phyloP scores from a whole-genome alignment of 257 asterid species.

The Capsicum baccatum region DNA sequence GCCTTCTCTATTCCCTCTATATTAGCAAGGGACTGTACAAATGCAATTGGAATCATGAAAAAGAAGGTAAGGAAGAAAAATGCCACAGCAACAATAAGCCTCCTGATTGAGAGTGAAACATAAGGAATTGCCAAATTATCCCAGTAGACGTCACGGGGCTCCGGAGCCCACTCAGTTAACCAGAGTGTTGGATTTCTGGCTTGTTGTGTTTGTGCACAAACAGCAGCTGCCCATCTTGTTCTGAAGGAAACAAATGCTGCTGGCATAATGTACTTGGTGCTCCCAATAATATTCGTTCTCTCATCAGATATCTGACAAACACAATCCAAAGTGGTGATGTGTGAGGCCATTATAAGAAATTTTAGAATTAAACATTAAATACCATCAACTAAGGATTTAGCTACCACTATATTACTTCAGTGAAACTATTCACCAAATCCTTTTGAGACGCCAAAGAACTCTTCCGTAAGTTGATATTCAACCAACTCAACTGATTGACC shows the following conservation, averaged over 20 bases:
- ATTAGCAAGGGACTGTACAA: conserved; percentile 90
- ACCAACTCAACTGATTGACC: conserved; percentile 19
- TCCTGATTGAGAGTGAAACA: conserved; percentile 77
- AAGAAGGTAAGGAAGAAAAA: conserved; percentile 94
- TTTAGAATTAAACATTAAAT: not conserved
- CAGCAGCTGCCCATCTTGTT: conserved; percentile 96
- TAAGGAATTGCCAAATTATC: conserved; percentile 84
- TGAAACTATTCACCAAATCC: conserved; percentile 11
- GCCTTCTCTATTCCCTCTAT: conserved; percentile 74
- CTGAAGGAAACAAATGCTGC: conserved; percentile 90
- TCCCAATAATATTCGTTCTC: conserved; percentile 61
- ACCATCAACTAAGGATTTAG: not conserved
- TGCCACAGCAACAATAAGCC: conserved; percentile 70
- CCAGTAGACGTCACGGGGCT: conserved; percentile 93
- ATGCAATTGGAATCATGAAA: conserved; percentile 84
- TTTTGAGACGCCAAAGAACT: not conserved
- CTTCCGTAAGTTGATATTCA: conserved; percentile 1
- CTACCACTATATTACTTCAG: not conserved
- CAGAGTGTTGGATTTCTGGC: conserved; percentile 85
- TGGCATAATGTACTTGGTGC: conserved; percentile 69
- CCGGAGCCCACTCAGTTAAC: conserved; percentile 95
- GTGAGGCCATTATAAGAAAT: conserved; percentile 16
- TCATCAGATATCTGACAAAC: conserved; percentile 70
- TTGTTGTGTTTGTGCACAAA: conserved; percentile 91
- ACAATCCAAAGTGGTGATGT: not conserved